Conservation (phyloP, 805 yeast species). For the Wickerhamia fluorescens region DNA sequence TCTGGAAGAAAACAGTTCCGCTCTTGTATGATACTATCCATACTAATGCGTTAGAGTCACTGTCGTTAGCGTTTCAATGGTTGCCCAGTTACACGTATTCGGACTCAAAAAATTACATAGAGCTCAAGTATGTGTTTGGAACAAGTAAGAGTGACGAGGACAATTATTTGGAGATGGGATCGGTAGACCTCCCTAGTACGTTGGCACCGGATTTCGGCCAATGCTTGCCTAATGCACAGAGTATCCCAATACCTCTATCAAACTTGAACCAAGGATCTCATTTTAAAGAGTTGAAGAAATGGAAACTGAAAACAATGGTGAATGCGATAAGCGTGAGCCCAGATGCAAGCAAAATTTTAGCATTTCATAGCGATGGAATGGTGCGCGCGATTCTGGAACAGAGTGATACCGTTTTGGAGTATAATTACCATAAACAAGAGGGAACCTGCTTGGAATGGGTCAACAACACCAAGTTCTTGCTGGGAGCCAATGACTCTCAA, state of each 20-base stretch:
- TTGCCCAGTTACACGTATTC: conserved; percentile 39
- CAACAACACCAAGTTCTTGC: conserved; percentile 37
- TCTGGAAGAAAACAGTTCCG: conserved; percentile 84
- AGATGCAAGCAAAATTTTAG: conserved; percentile 40
- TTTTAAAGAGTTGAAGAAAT: conserved; percentile 38
- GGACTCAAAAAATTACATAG: conserved; percentile 21
- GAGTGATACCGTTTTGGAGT: conserved; percentile 11
- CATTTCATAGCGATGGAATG: conserved; percentile 48
- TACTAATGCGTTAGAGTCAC: conserved; percentile 62
- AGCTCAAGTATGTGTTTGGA: conserved; percentile 39
- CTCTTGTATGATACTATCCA: conserved; percentile 67
- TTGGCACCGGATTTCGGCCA: conserved; percentile 29
- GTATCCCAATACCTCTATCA: conserved; percentile 16
- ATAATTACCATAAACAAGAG: conserved; percentile 53
- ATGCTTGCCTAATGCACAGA: conserved; percentile 16
- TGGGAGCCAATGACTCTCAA: conserved; percentile 62
- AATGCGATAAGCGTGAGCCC: conserved; percentile 55
- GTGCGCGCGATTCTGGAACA: conserved; percentile 26
- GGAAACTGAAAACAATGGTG: conserved; percentile 63
- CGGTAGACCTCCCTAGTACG: conserved; percentile 44
- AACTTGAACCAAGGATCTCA: conserved; percentile 17
- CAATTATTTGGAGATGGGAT: conserved; percentile 40
- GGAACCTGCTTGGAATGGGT: conserved; percentile 75
- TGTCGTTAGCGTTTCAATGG: conserved; percentile 67
- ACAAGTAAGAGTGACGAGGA: conserved; percentile 38